Evolutionary conservation across 2,329 filamentous ascomycete genomes (phyloP).

Genomic region (Cordyceps javanica): DNA sequence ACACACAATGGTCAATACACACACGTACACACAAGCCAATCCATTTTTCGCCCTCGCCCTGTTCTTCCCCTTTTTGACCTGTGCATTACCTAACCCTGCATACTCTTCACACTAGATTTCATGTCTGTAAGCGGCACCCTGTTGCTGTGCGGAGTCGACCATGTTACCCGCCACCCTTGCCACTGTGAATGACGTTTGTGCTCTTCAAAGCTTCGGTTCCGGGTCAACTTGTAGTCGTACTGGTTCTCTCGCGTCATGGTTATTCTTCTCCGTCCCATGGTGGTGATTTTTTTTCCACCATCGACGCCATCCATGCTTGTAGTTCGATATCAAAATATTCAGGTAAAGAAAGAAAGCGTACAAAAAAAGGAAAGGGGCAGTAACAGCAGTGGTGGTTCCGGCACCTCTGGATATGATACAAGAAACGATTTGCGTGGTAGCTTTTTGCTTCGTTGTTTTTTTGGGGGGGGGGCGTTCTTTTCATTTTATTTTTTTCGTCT

Average conservation of each 20-base stretch:
- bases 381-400: not conserved
- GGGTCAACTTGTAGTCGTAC: not conserved
- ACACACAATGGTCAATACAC: constrained; percentile 6
- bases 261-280: not conserved
- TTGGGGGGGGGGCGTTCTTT: too few species aligned
- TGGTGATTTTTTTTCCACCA: not conserved
- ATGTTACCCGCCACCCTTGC: not conserved
- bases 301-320: constrained; percentile 9
- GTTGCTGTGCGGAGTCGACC: not conserved
- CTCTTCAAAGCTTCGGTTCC: not conserved
- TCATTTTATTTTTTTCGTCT: not conserved
- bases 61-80: not conserved
- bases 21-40: constrained; percentile 6
- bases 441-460: not conserved
- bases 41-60: constrained; percentile 1
- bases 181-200: not conserved
- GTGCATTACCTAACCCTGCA: not conserved
- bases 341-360: not conserved
- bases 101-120: constrained; percentile 1
- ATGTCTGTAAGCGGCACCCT: not conserved
- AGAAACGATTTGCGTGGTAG: constrained; percentile 1
- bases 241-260: not conserved
- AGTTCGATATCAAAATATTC: not conserved
- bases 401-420: constrained; percentile 9
- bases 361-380: not conserved